Conservation (phyloP, 768 basidiomycete genomes). For the Leccinum aurantiacum region DNA sequence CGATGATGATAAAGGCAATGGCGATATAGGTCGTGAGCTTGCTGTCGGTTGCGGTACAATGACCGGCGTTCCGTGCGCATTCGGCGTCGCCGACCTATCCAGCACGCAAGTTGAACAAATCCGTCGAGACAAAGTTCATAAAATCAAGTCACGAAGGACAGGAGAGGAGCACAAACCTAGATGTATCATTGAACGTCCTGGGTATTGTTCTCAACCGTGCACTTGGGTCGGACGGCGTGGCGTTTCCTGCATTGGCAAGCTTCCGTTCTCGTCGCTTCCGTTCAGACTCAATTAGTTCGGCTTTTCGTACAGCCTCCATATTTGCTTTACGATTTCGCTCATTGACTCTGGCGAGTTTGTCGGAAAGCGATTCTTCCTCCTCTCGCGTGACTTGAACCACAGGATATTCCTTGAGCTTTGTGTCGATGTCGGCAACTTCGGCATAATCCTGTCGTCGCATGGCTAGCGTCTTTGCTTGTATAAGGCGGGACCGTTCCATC, state of each 20-base stretch:
- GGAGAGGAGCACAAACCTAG: conserved; percentile 51
- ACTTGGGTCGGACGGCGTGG: conserved; percentile 56
- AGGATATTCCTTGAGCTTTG: conserved; percentile 56
- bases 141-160: conserved; percentile 13
- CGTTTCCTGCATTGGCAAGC: conserved; percentile 41
- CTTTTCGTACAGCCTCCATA: conserved; percentile 72
- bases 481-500: conserved; percentile 66
- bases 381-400: conserved; percentile 20
- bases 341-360: conserved; percentile 77
- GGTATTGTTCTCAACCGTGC: conserved; percentile 68
- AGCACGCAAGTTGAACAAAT: conserved; percentile 9
- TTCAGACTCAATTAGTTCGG: conserved; percentile 69
- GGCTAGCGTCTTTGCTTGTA: conserved; percentile 73
- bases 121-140: conserved; percentile 19
- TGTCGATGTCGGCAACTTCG: conserved; percentile 63
- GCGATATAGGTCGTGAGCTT: conserved; percentile 37
- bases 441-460: conserved; percentile 65
- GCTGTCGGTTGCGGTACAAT: conserved; percentile 30
- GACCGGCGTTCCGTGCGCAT: conserved; percentile 47
- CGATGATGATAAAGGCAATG: conserved; percentile 29
- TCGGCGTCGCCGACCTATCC: conserved; percentile 43
- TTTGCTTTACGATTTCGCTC: conserved; percentile 89
- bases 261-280: conserved; percentile 70
- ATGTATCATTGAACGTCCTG: conserved; percentile 52
- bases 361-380: conserved; percentile 32